Evolutionary conservation across 2,329 filamentous ascomycete genomes (phyloP).

Genomic region (Penicillium italicum): DNA sequence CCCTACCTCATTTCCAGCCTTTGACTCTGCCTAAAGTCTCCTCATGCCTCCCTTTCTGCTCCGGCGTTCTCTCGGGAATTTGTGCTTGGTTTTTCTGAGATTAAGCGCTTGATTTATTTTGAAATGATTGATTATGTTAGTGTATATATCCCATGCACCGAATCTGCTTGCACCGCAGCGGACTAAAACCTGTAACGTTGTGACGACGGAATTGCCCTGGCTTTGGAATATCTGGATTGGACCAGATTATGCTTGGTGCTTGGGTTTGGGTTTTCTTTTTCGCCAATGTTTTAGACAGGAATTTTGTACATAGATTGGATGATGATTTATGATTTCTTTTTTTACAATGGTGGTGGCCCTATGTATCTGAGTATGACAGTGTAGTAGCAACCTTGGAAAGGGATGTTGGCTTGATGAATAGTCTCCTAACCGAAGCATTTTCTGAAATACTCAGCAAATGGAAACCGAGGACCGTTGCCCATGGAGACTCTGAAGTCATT

Average conservation of each 20-base stretch:
- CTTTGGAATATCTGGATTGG: constrained; percentile 1
- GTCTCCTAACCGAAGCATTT: background rate
- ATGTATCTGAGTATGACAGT: background rate
- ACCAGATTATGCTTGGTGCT: background rate
- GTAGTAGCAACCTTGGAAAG: background rate
- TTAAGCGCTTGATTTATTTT: constrained; percentile 10
- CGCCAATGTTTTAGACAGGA: background rate
- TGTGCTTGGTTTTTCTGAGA: background rate
- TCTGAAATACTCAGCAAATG: background rate
- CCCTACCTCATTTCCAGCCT: background rate
- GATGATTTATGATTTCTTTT: constrained; percentile 16
- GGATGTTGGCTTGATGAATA: background rate
- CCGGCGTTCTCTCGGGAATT: constrained; percentile 8
- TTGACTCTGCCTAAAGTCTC: background rate
- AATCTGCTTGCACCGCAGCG: background rate
- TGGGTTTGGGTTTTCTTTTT: background rate
- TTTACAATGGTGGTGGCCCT: background rate
- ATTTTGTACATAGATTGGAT: constrained; percentile 11
- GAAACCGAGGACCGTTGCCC: background rate
- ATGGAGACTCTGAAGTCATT: background rate
- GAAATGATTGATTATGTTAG: background rate
- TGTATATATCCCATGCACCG: background rate
- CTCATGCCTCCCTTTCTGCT: constrained; percentile 6
- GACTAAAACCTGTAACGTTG: background rate
- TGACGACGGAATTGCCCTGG: background rate